Evolutionary conservation across 108 stramenopile genomes (phyloP).

Genomic region (Conticribra weissflogii): DNA sequence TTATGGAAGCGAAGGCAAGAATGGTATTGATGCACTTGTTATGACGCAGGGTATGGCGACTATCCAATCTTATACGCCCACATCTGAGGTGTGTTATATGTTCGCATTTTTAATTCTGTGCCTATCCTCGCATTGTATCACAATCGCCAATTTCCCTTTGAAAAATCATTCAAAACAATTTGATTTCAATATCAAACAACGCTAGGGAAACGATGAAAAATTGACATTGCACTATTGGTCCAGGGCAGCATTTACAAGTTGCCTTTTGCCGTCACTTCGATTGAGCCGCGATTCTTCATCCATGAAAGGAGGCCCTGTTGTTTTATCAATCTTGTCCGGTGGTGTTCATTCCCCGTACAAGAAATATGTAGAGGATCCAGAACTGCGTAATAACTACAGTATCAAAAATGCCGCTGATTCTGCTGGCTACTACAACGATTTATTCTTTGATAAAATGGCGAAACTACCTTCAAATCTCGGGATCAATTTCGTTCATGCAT

Average conservation of each 20-base stretch:
- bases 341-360: constrained; percentile 61
- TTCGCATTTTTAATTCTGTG: too few species aligned
- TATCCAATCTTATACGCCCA: constrained; percentile 55
- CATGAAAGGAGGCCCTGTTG: constrained; percentile 41
- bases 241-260: constrained; percentile 36
- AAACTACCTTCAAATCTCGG: constrained; percentile 6
- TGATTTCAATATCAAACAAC: too few species aligned
- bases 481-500: constrained; percentile 54
- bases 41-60: constrained; percentile 81
- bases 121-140: too few species aligned
- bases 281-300: not conserved
- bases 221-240: constrained; percentile 52
- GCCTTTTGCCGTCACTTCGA: constrained; percentile 41
- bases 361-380: constrained; percentile 48
- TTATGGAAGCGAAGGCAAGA: constrained; percentile 2
- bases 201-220: constrained; percentile 71
- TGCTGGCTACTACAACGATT: constrained; percentile 69
- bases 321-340: constrained; percentile 55
- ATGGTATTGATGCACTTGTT: constrained; percentile 55
- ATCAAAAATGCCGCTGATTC: constrained; percentile 64
- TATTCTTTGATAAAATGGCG: constrained; percentile 60
- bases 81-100: too few species aligned
- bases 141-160: too few species aligned
- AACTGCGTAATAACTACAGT: constrained; percentile 47
- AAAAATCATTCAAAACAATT: too few species aligned